A percentile compares a stretch with the other conserved stretches of the same genome.
Evolutionary conservation across 169 alveolate species (phyloP).

Genomic region (Plasmodium billcollinsi): DNA sequence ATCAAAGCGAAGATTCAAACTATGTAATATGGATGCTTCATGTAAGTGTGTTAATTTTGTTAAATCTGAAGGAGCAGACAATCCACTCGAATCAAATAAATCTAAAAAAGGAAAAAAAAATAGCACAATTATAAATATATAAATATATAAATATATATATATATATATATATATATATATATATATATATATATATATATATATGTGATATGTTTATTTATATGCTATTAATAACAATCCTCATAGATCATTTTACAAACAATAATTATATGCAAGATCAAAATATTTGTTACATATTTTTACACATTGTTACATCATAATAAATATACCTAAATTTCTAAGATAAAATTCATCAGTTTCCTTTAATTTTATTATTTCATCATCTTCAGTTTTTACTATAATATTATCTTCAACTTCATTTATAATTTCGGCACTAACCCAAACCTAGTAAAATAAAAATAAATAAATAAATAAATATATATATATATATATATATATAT

Average conservation of each 20-base stretch:
- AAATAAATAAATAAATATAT: not conserved
- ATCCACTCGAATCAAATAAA: conserved; percentile 45
- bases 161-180: conserved; percentile 6
- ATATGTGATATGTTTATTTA: not conserved
- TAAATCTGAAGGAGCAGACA: conserved; percentile 88
- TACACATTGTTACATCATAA: not conserved
- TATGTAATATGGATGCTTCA: conserved; percentile 95
- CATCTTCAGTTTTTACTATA: conserved; percentile 66
- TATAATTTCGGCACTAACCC: conserved; percentile 71
- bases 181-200: not conserved
- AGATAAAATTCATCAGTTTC: conserved; percentile 55
- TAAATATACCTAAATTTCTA: conserved; percentile 27
- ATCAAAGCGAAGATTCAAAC: conserved; percentile 92
- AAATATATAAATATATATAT: not conserved
- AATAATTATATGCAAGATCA: too few species aligned
- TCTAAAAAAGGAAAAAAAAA: conserved; percentile 1
- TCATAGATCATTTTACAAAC: too few species aligned
- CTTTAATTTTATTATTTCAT: conserved; percentile 47
- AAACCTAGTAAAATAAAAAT: conserved; percentile 17
- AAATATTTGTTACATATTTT: not conserved
- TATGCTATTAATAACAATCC: not conserved
- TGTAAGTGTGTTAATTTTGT: conserved; percentile 91
- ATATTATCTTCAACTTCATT: conserved; percentile 46
- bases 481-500: conserved; percentile 5
- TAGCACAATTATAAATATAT: not conserved